Evolutionary conservation across 352 stramenopile species (phyloP).

Genomic region (Labyrinthula sp.): DNA sequence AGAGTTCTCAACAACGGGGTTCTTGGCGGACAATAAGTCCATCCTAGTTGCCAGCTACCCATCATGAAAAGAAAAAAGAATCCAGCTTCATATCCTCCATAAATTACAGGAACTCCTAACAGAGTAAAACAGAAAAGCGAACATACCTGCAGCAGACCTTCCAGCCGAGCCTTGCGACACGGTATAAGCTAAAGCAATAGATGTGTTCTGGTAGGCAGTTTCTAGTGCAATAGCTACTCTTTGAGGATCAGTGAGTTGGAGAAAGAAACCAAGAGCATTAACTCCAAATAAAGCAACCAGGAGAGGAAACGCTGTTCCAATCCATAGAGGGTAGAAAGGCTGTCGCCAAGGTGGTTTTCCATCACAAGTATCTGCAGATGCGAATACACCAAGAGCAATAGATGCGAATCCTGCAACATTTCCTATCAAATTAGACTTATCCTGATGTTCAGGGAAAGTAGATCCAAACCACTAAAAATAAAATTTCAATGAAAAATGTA

Average conservation of each 20-base stretch:
- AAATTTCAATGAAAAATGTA: too few relatives aligned
- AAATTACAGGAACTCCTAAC: slow-evolving; percentile 21
- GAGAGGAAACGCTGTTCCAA: slow-evolving; percentile 7
- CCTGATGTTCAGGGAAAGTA: slow-evolving; percentile 14
- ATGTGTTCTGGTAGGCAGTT: slow-evolving; percentile 26
- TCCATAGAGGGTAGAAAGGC: slow-evolving; percentile 5
- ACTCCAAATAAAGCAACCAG: slow-evolving; percentile 2
- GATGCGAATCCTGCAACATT: slow-evolving; percentile 21
- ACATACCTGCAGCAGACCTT: slow-evolving; percentile 7
- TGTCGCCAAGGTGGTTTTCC: slow-evolving; percentile 16
- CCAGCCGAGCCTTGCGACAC: slow-evolving; percentile 16
- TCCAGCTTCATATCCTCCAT: slow-evolving; percentile 19
- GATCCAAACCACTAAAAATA: slow-evolving; percentile 20
- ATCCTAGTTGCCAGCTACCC: slow-evolving; percentile 15
- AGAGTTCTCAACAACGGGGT: too few relatives aligned
- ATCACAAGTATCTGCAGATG: slow-evolving; percentile 10
- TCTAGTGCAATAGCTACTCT: slow-evolving; percentile 16
- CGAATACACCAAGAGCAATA: slow-evolving; percentile 18
- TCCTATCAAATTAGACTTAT: slow-evolving; percentile 9
- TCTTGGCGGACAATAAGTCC: too few relatives aligned
- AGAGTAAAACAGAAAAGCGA: too few relatives aligned
- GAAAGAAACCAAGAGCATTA: slow-evolving; percentile 8
- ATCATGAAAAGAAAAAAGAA: slow-evolving; percentile 13
- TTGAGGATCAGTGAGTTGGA: slow-evolving; percentile 16
- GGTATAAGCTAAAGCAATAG: slow-evolving; percentile 16